Percentiles rank a stretch among this genome's conserved stretches.
Evolutionary conservation across 1,284 basidiomycete genomes (phyloP).

Genomic region (Mycena sp.): DNA sequence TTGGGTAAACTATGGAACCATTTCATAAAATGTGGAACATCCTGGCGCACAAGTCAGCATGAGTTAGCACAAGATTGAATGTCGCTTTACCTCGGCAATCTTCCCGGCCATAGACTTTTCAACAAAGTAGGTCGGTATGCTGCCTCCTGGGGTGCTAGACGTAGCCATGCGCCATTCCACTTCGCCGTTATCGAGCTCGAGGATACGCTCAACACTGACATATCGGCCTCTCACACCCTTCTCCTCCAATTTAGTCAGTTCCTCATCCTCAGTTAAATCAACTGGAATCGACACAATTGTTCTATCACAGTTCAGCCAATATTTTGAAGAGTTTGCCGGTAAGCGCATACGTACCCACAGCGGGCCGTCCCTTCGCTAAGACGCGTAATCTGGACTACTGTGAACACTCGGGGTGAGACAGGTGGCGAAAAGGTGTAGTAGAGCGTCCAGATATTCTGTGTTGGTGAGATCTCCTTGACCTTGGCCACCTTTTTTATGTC

Average conservation of each 20-base stretch:
- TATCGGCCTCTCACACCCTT: constrained; percentile 77
- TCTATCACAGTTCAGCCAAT: constrained; percentile 46
- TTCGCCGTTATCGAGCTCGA: constrained; percentile 68
- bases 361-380: constrained; percentile 58
- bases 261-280: constrained; percentile 65
- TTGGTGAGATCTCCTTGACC: constrained; percentile 69
- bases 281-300: constrained; percentile 78
- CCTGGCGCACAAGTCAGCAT: constrained; percentile 50
- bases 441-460: constrained; percentile 73
- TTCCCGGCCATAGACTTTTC: constrained; percentile 22
- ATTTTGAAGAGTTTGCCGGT: not conserved
- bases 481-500: constrained; percentile 70
- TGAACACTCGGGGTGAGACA: constrained; percentile 78
- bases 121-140: constrained; percentile 55
- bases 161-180: constrained; percentile 85
- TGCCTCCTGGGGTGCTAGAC: constrained; percentile 76
- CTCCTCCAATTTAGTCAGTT: constrained; percentile 68
- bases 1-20: constrained; percentile 47
- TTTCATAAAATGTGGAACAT: constrained; percentile 71
- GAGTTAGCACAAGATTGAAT: constrained; percentile 6
- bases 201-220: constrained; percentile 72
- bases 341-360: constrained; percentile 57
- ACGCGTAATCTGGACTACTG: constrained; percentile 71
- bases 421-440: constrained; percentile 73
- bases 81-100: constrained; percentile 57